Evolutionary conservation across 164 flowering plant species (phyloP).

Genomic region (Aristolochia fimbriata): DNA sequence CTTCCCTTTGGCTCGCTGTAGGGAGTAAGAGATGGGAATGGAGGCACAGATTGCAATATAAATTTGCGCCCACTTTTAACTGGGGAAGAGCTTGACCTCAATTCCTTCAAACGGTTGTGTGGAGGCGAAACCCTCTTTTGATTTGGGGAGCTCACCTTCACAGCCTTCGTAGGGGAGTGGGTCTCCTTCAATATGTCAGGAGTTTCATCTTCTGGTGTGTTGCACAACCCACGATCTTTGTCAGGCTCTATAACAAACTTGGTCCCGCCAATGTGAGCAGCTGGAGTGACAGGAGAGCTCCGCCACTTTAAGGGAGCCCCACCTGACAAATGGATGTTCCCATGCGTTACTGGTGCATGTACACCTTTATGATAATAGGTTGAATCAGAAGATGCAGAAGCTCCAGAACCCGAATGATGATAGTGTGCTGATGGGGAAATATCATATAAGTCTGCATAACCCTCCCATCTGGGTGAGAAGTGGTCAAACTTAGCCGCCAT

Average conservation of each 20-base stretch:
- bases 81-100: constrained; percentile 36
- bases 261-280: constrained; percentile 15
- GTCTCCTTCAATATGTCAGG: constrained; percentile 45
- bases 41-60: constrained; percentile 53
- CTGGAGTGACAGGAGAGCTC: constrained; percentile 38
- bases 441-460: constrained; percentile 13
- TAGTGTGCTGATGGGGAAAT: constrained; percentile 15
- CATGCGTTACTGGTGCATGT: constrained; percentile 7
- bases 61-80: constrained; percentile 59
- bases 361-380: constrained; percentile 14
- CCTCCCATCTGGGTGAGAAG: constrained; percentile 19
- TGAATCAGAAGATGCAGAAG: constrained; percentile 24
- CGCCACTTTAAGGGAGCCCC: constrained; percentile 30
- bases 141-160: constrained; percentile 61
- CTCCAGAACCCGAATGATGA: constrained; percentile 13
- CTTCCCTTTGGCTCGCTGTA: constrained; percentile 32
- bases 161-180: constrained; percentile 26
- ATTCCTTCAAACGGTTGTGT: constrained; percentile 21
- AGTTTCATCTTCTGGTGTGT: constrained; percentile 41
- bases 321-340: background rate
- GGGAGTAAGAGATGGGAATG: constrained; percentile 67
- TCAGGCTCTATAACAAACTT: constrained; percentile 17
- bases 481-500: constrained; percentile 8
- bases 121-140: constrained; percentile 69
- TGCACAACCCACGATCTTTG: constrained; percentile 15